Base-by-base conservation (phyloP, 2,329 filamentous ascomycete genomes). In the Pyrenophora graminea region DNA sequence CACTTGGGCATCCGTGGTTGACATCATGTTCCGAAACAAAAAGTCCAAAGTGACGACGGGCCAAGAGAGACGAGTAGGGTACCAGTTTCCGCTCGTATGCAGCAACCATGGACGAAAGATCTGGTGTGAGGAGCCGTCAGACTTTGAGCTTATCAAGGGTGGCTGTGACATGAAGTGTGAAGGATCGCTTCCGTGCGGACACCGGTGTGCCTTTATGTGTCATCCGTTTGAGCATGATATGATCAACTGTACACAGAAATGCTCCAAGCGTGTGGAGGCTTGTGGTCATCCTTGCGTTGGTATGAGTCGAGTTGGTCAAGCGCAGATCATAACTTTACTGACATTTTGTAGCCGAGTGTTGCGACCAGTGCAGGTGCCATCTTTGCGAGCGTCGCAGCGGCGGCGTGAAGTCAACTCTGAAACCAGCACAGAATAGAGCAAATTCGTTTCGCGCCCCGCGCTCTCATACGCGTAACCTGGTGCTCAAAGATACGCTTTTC, bases 71-170 rank as follows among this genome's bases (percentile, higher is more conserved):
- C 74, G 76, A 2, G 51, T 84, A 12, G 80, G 78, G 1, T 74
- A 70, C n/a, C 71, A 76, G 2, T 61, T 93, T 0, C 87, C 87
- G 1, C 67, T 92, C 12, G 78, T 77, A 5, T 94, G 90, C 63
- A 63, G 74, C 5, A 82, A 79, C 0, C 89, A 93, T 64, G 66
- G 73, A 0, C 75, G 67, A 1, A 78, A 76, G 23, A 81, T 76
- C 0, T 74, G 77, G 39, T 79, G 91, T 25, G 70, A 75, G 38
- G 52, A 60, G 0, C 59, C 63, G 4, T 48, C 49, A 13, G 69
- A 72, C 25, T 73, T 68, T 61, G 58, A 66, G 1, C 40, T 50
- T 3, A 59, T 69, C 30, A 65, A 67, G 21, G 70, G 69, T 4
- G 70, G 70, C 0, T 73, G 70, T 39, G 61, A 67, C 25, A 18